Conservation (phyloP, 2,329 filamentous ascomycete species). For the Hypoxylon sp. region DNA sequence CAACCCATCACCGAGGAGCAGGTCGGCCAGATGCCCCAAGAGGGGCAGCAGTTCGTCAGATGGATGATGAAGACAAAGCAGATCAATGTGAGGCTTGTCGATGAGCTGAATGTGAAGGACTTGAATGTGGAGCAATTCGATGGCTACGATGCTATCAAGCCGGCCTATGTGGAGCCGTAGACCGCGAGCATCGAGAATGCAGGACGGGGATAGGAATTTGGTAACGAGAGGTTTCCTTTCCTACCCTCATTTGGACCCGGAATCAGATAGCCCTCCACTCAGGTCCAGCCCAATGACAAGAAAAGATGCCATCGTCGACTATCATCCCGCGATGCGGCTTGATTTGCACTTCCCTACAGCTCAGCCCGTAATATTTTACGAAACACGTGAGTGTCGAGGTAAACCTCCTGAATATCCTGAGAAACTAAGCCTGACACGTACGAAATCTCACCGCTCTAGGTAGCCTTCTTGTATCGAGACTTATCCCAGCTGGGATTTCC, state of each 20-base stretch:
- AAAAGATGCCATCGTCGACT: neutral
- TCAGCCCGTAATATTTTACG: neutral
- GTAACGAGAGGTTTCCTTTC: neutral
- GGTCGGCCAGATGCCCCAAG: conserved; percentile 45
- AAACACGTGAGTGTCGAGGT: neutral
- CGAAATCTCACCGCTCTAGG: neutral
- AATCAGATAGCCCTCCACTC: neutral
- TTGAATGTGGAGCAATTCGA: conserved; percentile 26
- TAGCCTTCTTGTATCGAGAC: conserved; percentile 37
- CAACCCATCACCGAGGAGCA: conserved; percentile 48
- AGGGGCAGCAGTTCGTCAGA: conserved; percentile 26
- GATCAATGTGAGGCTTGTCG: conserved; percentile 40
- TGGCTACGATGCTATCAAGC: conserved; percentile 37
- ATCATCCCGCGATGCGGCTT: neutral
- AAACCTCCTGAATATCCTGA: neutral
- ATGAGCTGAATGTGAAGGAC: conserved; percentile 37
- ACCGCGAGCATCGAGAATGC: neutral
- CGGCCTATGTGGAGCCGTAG: conserved; percentile 48
- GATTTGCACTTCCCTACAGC: neutral
- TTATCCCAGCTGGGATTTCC: conserved; percentile 75
- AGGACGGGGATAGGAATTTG: neutral
- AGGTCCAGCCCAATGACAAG: neutral
- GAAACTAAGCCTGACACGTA: neutral
- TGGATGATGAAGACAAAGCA: conserved; percentile 34
- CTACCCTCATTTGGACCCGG: neutral